Percentiles rank a stretch among this genome's conserved stretches.
Evolutionary conservation across 768 basidiomycete genomes (phyloP).

Genomic region (Termitomyces sp.): DNA sequence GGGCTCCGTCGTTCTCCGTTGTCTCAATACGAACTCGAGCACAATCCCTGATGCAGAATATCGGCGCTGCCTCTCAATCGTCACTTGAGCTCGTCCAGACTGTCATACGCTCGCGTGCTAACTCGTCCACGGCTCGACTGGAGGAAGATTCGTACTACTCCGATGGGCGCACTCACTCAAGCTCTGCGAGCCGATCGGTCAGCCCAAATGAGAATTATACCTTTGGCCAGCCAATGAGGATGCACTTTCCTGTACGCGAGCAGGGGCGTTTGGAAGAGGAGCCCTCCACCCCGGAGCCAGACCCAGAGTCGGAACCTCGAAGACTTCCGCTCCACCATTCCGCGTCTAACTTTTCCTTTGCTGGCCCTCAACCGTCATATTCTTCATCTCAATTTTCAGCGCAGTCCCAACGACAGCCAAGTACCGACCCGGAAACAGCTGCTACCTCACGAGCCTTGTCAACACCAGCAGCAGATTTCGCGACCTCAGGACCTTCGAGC

Average conservation of each 20-base stretch:
- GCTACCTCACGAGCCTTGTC: background rate
- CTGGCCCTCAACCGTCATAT: background rate
- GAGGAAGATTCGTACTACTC: slow-evolving; percentile 48
- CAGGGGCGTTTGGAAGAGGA: slow-evolving; percentile 20
- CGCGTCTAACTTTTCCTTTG: slow-evolving; percentile 10
- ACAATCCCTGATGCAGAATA: slow-evolving; percentile 63
- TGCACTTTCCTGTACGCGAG: slow-evolving; percentile 29
- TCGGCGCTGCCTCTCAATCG: slow-evolving; percentile 57
- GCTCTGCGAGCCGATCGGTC: slow-evolving; percentile 49
- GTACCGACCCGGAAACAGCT: background rate
- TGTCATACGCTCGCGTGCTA: slow-evolving; percentile 47
- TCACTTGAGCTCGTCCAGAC: slow-evolving; percentile 54
- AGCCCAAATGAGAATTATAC: slow-evolving; percentile 65
- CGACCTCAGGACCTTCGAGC: slow-evolving; percentile 18
- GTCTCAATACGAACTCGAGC: slow-evolving; percentile 60
- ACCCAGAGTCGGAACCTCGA: slow-evolving; percentile 4
- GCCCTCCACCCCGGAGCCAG: background rate
- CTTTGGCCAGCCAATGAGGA: slow-evolving; percentile 59
- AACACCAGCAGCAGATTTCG: slow-evolving; percentile 3
- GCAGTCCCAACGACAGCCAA: background rate
- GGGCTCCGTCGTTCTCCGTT: slow-evolving; percentile 35
- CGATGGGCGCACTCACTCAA: slow-evolving; percentile 36
- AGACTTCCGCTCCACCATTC: slow-evolving; percentile 14
- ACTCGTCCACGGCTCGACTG: slow-evolving; percentile 68
- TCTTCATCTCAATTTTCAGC: background rate